These are phyloP conservation scores for Sporopachydermia lactativora DNA, from an alignment of 805 yeast species.

Conservation along the genomic window DNA sequence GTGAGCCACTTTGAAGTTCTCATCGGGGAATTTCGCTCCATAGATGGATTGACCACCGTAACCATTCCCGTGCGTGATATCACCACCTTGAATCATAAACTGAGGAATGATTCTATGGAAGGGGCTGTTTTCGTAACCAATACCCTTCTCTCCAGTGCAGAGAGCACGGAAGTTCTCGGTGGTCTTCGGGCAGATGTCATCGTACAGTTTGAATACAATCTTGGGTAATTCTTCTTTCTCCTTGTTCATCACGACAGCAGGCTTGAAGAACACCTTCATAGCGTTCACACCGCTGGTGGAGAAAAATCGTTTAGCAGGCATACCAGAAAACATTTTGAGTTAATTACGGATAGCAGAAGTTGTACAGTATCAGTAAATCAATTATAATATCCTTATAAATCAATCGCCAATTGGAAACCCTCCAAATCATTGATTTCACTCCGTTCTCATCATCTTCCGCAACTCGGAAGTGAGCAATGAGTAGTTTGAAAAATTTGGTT, in stretches of 20 bases:
- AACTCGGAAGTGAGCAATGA: too few relatives aligned
- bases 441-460: too few relatives aligned
- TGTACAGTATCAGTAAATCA: too few relatives aligned
- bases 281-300: background rate
- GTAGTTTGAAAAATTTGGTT: too few relatives aligned
- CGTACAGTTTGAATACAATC: slow-evolving; percentile 56
- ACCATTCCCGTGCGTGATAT: slow-evolving; percentile 76
- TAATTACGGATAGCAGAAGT: background rate
- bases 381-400: too few relatives aligned
- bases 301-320: background rate
- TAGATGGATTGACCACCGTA: slow-evolving; percentile 87
- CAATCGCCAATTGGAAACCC: too few relatives aligned
- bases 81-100: slow-evolving; percentile 96
- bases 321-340: background rate
- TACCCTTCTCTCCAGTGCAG: slow-evolving; percentile 91
- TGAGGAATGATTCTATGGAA: slow-evolving; percentile 97
- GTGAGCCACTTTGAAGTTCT: slow-evolving; percentile 64
- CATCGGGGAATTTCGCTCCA: slow-evolving; percentile 67
- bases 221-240: slow-evolving; percentile 56
- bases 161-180: slow-evolving; percentile 93
- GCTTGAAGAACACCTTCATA: background rate
- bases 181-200: slow-evolving; percentile 86
- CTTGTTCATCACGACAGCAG: too few relatives aligned
- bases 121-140: slow-evolving; percentile 69
- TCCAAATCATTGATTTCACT: too few relatives aligned